A percentile compares a stretch with the other conserved stretches of the same genome.
These are phyloP conservation scores for Dictyostelium purpureum DNA, from an alignment of 78 protist genomes.

Conservation along the genomic window DNA sequence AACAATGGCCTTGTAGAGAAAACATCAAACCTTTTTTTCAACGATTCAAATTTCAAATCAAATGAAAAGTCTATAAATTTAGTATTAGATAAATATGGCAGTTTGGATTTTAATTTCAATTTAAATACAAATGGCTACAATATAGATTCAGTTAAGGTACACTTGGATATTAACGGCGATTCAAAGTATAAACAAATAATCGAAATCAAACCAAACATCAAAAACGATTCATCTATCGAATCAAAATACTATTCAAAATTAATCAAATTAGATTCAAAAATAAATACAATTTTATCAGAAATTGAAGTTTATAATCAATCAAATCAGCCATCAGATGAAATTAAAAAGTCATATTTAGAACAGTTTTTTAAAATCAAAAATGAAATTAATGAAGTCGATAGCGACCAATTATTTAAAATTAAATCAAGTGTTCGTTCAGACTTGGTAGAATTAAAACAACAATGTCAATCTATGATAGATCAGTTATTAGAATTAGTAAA, in stretches of 20 bases:
- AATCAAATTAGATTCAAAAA: neutral
- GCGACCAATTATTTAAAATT: neutral
- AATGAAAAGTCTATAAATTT: too few species aligned
- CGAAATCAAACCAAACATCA: neutral
- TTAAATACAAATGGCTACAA: neutral
- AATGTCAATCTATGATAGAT: neutral
- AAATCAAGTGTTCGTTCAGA: conserved; percentile 6
- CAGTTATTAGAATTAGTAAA: conserved; percentile 41
- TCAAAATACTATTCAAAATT: neutral
- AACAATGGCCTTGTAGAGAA: neutral
- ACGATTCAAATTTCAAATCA: too few species aligned
- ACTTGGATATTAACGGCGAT: neutral
- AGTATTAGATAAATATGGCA: neutral
- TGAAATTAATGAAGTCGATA: conserved; percentile 20
- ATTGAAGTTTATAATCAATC: neutral
- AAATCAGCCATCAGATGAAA: neutral
- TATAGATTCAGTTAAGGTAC: neutral
- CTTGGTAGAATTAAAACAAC: conserved; percentile 14
- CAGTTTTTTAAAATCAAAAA: neutral
- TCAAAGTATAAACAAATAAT: neutral
- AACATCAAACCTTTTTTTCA: neutral
- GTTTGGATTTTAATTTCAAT: neutral
- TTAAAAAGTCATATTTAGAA: neutral
- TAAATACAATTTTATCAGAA: neutral
- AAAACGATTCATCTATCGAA: neutral